Evolutionary conservation across 176 grass and related monocot species (phyloP), one percentile per base, ranked within the genome.

Genomic region (Carex kokanica): DNA sequence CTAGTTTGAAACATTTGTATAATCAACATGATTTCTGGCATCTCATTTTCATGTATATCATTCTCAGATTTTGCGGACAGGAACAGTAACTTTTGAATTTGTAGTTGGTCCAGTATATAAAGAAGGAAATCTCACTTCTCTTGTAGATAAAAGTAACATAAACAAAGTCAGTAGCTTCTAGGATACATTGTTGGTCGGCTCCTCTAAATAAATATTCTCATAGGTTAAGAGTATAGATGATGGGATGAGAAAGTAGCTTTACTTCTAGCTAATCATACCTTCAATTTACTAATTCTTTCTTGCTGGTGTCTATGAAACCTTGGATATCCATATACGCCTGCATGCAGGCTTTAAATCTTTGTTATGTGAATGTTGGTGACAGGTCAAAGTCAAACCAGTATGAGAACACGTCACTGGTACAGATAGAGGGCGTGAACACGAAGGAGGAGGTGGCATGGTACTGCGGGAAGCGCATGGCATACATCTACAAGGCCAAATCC

Each of bases 301-400:
- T 49, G 9, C 45, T 49, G 45, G 45, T 49, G 45, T 49, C 45
- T 49, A 10, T 12, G 10, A 49, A 49, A 49, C 45, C 45, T 49
- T 49, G 45, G 45, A 89, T 87, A 72, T 79, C 18, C 1, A 41
- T 52, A 51, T 89, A 63, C 54, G 67, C 58, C 57, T 64, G 24
- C 16, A 13, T 64, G 18, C 53, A 36, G 13, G 40, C 0, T 16
- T 64, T 57, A 0, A 72, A 38, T 25, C 54, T 61, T 56, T 43
- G 52, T 16, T 36, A 49, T 29, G 5, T 43, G 34, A 41, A 51
- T 34, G 15, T 82, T 75, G 16, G 18, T 59, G 82, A 72, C 75
- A 93, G 93, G 74, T 95, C 84, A 40, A 92, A 95, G 86, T 87
- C 86, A 81, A 95, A 90, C 84, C 89, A 91, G 85, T 91, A 89